Base-by-base conservation (phyloP, 345 rosid genomes). In the Populus alba region DNA sequence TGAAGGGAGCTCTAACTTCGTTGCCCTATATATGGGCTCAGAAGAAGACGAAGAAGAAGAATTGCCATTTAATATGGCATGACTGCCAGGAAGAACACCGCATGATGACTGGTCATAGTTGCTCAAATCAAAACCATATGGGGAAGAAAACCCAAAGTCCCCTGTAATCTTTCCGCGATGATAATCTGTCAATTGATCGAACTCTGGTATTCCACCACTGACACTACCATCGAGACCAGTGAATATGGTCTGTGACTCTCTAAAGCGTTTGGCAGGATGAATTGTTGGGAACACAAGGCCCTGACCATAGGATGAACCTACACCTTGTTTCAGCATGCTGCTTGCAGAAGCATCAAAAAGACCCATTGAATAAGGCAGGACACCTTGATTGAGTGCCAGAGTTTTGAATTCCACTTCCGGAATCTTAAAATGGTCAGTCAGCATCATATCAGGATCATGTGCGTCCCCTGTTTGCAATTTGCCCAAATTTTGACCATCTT, bases 1-100 rank as follows among this genome's bases (percentile, higher is more conserved):
- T 92, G 99, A 96, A 96, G 98, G 98, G 99, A 96, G 98, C 98
- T 96, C 99, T 92, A 87, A 86, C 99, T 96, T 94, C 97, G 90
- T 82, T 79, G 94, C 89, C 94, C 83, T 93, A 25, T 83, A 81
- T 38, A 62, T 55, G 83, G 95, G 91, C 92, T 81, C 89, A 72
- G 95, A 94, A 94, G 98, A 81, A 87, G 92, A 87, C 89, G 88
- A 87, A 83, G 47, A 43, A 47, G 53, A 47, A 47, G 65, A 9
- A 12, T 85, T 84, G 91, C 94, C 96, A 90, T 90, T 88, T 85
- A 88, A 83, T 81, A 89, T 85, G 94, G 92, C 79, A 86, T 90
- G 97, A 92, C 92, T 70, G 77, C 91, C 89, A 75, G 85, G 89
- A 87, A 86, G 78, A 69, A 80, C 88, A 77, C 88, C 88, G 77